Conservation (phyloP, 768 basidiomycete species). For the Hygrocybe coccinea region DNA sequence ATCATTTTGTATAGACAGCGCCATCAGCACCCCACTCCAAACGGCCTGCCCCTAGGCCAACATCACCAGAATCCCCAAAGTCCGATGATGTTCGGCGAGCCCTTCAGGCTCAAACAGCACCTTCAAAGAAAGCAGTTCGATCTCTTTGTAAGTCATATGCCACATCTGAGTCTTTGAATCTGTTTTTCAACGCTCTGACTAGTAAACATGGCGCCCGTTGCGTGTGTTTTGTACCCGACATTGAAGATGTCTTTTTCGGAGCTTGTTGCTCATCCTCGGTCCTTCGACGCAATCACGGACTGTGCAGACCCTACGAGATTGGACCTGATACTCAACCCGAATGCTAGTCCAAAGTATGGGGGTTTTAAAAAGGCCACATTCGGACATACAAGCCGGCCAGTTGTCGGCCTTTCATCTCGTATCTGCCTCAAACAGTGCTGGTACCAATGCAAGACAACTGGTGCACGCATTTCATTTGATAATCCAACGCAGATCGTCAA, state of each 20-base stretch:
- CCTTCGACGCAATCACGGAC: background rate
- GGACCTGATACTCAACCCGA: background rate
- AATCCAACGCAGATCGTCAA: constrained; percentile 14
- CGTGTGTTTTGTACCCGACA: background rate
- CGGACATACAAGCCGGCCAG: constrained; percentile 1
- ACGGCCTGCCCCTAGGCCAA: background rate
- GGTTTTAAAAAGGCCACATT: constrained; percentile 6
- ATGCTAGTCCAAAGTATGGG: background rate
- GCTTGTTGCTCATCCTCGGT: no score
- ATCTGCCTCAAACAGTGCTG: constrained; percentile 16
- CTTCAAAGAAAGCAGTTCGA: background rate
- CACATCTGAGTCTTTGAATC: no score
- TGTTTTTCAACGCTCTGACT: no score
- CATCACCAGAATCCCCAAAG: background rate
- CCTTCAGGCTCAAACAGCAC: background rate
- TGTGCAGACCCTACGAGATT: background rate
- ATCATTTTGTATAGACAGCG: no score
- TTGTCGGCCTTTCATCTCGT: background rate
- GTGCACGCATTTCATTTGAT: constrained; percentile 11
- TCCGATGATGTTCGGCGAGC: background rate
- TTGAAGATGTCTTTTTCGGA: background rate
- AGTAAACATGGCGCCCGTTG: background rate
- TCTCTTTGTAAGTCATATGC: background rate
- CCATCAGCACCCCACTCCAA: background rate
- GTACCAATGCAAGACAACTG: constrained; percentile 4